phyloP scores from a whole-genome alignment of 2,329 filamentous ascomycete genomes.

The Phialophora verrucosa region DNA sequence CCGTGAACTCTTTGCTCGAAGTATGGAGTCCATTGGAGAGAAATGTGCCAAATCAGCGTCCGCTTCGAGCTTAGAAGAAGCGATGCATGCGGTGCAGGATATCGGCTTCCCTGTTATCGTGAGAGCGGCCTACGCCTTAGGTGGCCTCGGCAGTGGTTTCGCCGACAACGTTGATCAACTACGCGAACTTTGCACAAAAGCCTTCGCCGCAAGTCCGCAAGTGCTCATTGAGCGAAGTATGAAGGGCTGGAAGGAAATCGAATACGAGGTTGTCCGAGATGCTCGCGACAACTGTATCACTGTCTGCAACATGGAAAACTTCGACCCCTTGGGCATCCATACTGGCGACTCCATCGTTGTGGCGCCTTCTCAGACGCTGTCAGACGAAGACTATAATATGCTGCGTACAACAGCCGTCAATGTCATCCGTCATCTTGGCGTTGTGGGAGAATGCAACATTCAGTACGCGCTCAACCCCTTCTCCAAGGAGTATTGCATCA shows the following conservation, averaged over 20 bases:
- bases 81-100: constrained; percentile 81
- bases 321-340: constrained; percentile 96
- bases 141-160: constrained; percentile 93
- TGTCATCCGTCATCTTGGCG: constrained; percentile 93
- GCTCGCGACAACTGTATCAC: constrained; percentile 98
- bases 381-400: constrained; percentile 99
- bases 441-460: constrained; percentile 98
- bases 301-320: constrained; percentile 99
- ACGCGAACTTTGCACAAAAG: constrained; percentile 87
- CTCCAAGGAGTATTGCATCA: constrained; percentile 96
- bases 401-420: constrained; percentile 95
- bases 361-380: constrained; percentile 93
- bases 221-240: constrained; percentile 97
- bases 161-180: constrained; percentile 85
- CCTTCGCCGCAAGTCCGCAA: constrained; percentile 92
- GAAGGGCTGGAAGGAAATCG: constrained; percentile 99
- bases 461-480: constrained; percentile 97
- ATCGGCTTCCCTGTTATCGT: constrained; percentile 98
- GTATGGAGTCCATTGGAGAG: constrained; percentile 97
- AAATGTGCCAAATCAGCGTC: constrained; percentile 98
- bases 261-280: constrained; percentile 97
- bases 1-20: constrained; percentile 93
- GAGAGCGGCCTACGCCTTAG: constrained; percentile 91
- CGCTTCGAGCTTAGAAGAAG: constrained; percentile 85
- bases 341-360: constrained; percentile 99